Evolutionary conservation across 1,284 basidiomycete genomes (phyloP).

Genomic region (Ustilago vetiveriae): DNA sequence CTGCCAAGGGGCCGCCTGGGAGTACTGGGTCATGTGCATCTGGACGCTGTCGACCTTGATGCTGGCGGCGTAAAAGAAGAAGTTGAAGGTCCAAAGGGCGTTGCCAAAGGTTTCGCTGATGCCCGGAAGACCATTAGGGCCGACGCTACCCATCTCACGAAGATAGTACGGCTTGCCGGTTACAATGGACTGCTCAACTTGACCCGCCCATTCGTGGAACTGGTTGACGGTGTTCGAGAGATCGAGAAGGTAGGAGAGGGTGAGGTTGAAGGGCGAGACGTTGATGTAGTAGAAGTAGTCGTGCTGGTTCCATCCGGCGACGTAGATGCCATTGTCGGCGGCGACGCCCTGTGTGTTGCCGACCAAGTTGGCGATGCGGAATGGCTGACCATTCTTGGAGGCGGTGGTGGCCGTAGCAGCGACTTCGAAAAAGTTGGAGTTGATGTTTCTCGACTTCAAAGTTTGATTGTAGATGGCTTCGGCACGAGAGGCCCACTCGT

Average conservation of each 20-base stretch:
- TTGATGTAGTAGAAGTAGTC: slow-evolving; percentile 58
- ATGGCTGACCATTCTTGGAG: slow-evolving; percentile 45
- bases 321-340: slow-evolving; percentile 53
- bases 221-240: slow-evolving; percentile 40
- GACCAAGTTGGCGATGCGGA: slow-evolving; percentile 53
- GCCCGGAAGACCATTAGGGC: slow-evolving; percentile 51
- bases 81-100: slow-evolving; percentile 58
- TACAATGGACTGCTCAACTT: slow-evolving; percentile 39
- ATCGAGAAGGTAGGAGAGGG: slow-evolving; percentile 40
- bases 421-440: slow-evolving; percentile 54
- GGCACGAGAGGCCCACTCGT: slow-evolving; percentile 45
- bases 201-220: slow-evolving; percentile 48
- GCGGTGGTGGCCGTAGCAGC: slow-evolving; percentile 58
- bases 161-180: slow-evolving; percentile 60
- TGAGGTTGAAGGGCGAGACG: slow-evolving; percentile 45
- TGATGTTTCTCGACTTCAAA: slow-evolving; percentile 25
- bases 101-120: slow-evolving; percentile 56
- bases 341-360: slow-evolving; percentile 46
- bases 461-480: slow-evolving; percentile 42
- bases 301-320: slow-evolving; percentile 61
- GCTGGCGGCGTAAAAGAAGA: slow-evolving; percentile 57
- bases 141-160: slow-evolving; percentile 57
- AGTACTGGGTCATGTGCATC: slow-evolving; percentile 58
- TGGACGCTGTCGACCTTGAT: slow-evolving; percentile 51
- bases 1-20: slow-evolving; percentile 50